Evolutionary conservation across 345 rosid species (phyloP).

Genomic region (Citrus glauca): DNA sequence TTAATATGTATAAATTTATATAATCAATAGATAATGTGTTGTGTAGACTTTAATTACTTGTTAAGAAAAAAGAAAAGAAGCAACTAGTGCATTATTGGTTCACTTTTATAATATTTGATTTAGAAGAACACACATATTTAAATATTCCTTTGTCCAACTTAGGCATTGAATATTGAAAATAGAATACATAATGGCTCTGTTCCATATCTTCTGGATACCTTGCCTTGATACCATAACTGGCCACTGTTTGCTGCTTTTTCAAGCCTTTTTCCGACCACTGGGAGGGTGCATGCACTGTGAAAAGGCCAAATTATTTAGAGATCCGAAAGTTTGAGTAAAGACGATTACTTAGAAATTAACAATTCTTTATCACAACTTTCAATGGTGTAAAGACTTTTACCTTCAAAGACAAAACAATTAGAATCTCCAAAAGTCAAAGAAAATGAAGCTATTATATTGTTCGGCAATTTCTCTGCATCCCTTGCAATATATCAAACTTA

Average conservation of each 20-base stretch:
- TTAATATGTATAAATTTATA: background rate
- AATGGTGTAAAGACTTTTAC: background rate
- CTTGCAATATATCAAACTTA: background rate
- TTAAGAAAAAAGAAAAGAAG: background rate
- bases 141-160: background rate
- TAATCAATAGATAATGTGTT: too few species aligned
- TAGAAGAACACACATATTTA: background rate
- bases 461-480: too few species aligned
- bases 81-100: background rate
- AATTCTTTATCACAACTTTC: background rate
- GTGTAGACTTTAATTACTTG: background rate
- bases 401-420: background rate
- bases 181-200: background rate
- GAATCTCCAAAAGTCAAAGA: background rate
- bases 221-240: background rate
- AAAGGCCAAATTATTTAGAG: background rate
- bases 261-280: background rate
- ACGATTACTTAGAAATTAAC: background rate
- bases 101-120: background rate
- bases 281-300: slow-evolving; percentile 10
- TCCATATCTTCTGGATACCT: slow-evolving; percentile 1
- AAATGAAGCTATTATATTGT: background rate
- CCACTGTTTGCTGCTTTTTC: background rate
- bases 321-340: background rate
- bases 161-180: background rate